These are phyloP conservation scores for Hevea brasiliensis DNA, from an alignment of 345 rosid genomes.

Conservation along the genomic window DNA sequence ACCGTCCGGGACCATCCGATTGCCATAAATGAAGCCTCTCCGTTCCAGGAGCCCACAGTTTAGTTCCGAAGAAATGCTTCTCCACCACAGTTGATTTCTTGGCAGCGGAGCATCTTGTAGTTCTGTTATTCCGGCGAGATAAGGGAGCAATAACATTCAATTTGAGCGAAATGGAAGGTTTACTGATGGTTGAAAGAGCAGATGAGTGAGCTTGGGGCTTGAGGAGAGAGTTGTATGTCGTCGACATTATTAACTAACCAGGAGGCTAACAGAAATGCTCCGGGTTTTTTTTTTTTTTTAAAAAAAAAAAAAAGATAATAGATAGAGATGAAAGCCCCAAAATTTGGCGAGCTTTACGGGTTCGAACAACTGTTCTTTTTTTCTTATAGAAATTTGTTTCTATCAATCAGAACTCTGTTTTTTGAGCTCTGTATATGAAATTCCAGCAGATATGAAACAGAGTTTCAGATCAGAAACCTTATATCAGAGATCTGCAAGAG, in stretches of 20 bases:
- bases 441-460: too few relatives aligned
- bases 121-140: slow-evolving; percentile 22
- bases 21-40: slow-evolving; percentile 69
- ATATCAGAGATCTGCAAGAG: not conserved
- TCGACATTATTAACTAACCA: slow-evolving; percentile 49
- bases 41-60: slow-evolving; percentile 45
- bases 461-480: not conserved
- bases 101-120: slow-evolving; percentile 37
- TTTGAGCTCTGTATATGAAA: not conserved
- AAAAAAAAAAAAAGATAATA: not conserved
- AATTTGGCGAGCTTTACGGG: not conserved
- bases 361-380: not conserved
- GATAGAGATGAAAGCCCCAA: not conserved
- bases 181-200: slow-evolving; percentile 30
- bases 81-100: slow-evolving; percentile 34
- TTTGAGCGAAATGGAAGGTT: slow-evolving; percentile 35
- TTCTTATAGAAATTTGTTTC: not conserved
- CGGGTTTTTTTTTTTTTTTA: not conserved
- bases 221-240: slow-evolving; percentile 42
- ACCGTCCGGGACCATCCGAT: slow-evolving; percentile 75
- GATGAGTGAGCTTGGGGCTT: slow-evolving; percentile 33
- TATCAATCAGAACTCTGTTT: not conserved
- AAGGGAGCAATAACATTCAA: slow-evolving; percentile 31
- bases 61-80: slow-evolving; percentile 52
- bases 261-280: not conserved